Conservation (phyloP, 352 stramenopile species). For the Phytophthora chlamydospora region DNA sequence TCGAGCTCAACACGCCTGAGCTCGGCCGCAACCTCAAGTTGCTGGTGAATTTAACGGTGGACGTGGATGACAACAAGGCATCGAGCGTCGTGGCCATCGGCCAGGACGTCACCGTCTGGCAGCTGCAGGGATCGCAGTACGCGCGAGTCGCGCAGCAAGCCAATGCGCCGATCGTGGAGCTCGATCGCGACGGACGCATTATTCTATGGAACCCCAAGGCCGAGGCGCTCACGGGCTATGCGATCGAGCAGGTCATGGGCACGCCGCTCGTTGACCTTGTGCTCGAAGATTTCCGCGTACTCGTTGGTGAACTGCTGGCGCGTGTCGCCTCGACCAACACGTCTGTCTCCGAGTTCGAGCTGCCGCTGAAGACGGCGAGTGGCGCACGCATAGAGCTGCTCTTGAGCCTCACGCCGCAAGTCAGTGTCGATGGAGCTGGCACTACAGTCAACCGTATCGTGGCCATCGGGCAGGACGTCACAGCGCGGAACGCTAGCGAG, state of each 20-base stretch:
- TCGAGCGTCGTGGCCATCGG: conserved; percentile 46
- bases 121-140: conserved; percentile 57
- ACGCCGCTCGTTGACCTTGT: conserved; percentile 52
- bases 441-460: conserved; percentile 54
- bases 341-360: conserved; percentile 56
- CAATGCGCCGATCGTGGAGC: conserved; percentile 79
- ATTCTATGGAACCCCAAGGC: conserved; percentile 75
- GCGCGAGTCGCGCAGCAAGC: conserved; percentile 70
- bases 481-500: conserved; percentile 63
- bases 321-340: conserved; percentile 53
- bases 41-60: conserved; percentile 67
- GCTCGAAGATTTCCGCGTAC: conserved; percentile 47
- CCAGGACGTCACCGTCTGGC: conserved; percentile 59
- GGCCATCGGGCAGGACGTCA: conserved; percentile 76
- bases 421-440: conserved; percentile 37
- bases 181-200: conserved; percentile 69
- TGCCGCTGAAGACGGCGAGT: conserved; percentile 54
- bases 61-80: conserved; percentile 36
- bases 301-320: conserved; percentile 52
- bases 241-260: conserved; percentile 52
- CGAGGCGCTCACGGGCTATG: conserved; percentile 67
- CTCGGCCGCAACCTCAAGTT: conserved; percentile 53
- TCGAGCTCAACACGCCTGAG: conserved; percentile 52
- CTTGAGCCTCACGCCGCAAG: conserved; percentile 59
- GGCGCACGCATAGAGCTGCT: conserved; percentile 60